These are phyloP conservation scores for Chalara sp. DNA, from an alignment of 2,329 filamentous ascomycete species.

Conservation along the genomic window DNA sequence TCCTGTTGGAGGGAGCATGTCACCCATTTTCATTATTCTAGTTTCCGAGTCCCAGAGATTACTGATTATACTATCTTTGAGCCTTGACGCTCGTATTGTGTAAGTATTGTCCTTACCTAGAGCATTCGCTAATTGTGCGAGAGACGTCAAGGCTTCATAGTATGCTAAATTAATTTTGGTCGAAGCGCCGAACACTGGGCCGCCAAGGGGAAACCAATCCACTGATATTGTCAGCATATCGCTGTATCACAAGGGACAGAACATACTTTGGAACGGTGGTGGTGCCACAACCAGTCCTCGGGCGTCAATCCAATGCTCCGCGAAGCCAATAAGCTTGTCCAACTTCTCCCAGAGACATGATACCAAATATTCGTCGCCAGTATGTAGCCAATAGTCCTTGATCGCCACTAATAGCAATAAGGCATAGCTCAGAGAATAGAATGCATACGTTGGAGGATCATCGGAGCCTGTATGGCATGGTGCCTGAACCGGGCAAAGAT, in stretches of 20 bases:
- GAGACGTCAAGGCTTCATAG: too few relatives aligned
- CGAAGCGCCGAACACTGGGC: too few relatives aligned
- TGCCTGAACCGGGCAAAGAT: slow-evolving; percentile 15
- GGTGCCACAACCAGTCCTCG: slow-evolving; percentile 15
- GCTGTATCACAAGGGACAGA: background rate
- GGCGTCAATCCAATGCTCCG: slow-evolving; percentile 9
- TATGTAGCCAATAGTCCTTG: slow-evolving; percentile 18
- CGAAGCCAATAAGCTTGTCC: slow-evolving; percentile 12
- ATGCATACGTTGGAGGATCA: slow-evolving; percentile 16
- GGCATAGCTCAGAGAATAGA: slow-evolving; percentile 18
- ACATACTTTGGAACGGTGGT: slow-evolving; percentile 14
- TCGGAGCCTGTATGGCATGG: slow-evolving; percentile 7
- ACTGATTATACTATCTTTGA: too few relatives aligned
- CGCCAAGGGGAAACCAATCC: too few relatives aligned
- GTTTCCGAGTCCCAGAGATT: too few relatives aligned
- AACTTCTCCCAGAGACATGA: slow-evolving; percentile 8
- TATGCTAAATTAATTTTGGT: too few relatives aligned
- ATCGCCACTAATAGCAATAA: slow-evolving; percentile 14
- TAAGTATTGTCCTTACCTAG: too few relatives aligned
- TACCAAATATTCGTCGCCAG: slow-evolving; percentile 11
- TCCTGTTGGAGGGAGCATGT: too few relatives aligned
- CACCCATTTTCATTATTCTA: too few relatives aligned
- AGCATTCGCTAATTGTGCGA: too few relatives aligned
- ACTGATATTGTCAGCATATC: too few relatives aligned
- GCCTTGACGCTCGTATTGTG: too few relatives aligned